A percentile compares a stretch with the other conserved stretches of the same genome.
Conservation (phyloP, 2,329 filamentous ascomycete genomes). For the Penicillium sp. region DNA sequence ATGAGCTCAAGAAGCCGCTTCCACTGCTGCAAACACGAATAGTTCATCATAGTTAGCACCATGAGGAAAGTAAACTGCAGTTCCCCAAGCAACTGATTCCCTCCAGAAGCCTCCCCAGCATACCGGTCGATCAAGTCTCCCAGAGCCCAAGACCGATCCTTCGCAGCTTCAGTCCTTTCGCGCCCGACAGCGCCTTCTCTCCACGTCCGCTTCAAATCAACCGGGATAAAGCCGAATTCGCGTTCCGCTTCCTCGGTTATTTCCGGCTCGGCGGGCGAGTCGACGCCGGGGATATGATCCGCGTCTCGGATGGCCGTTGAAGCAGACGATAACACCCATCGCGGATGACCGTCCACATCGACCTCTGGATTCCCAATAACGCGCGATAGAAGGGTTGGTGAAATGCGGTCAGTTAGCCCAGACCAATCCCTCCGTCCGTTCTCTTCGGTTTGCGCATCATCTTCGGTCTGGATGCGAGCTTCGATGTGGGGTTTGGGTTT, state of each 20-base stretch:
- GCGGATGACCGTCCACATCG: slow-evolving; percentile 42
- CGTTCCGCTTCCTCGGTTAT: slow-evolving; percentile 40
- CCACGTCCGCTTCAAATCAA: slow-evolving; percentile 64
- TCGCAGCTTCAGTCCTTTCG: slow-evolving; percentile 61
- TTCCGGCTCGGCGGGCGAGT: slow-evolving; percentile 24
- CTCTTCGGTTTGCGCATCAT: slow-evolving; percentile 29
- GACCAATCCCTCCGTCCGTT: slow-evolving; percentile 56
- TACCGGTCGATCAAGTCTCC: slow-evolving; percentile 50
- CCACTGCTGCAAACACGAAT: slow-evolving; percentile 66
- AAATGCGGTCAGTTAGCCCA: slow-evolving; percentile 53
- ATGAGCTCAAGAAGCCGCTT: slow-evolving; percentile 58
- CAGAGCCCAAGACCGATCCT: slow-evolving; percentile 63
- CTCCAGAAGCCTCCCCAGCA: slow-evolving; percentile 25
- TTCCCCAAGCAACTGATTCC: slow-evolving; percentile 55
- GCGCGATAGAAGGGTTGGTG: slow-evolving; percentile 49
- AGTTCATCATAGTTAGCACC: slow-evolving; percentile 64
- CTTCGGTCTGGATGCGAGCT: slow-evolving; percentile 16
- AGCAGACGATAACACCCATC: slow-evolving; percentile 59
- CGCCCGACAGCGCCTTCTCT: slow-evolving; percentile 60
- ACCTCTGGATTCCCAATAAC: slow-evolving; percentile 47
- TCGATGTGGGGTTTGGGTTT: background rate
- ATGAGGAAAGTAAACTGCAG: slow-evolving; percentile 64
- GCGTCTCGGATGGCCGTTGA: slow-evolving; percentile 57
- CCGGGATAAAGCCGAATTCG: slow-evolving; percentile 56
- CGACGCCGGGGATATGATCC: slow-evolving; percentile 61